Evolutionary conservation across 31 red algal species (phyloP).

Genomic region (Asparagopsis taxiformis): DNA sequence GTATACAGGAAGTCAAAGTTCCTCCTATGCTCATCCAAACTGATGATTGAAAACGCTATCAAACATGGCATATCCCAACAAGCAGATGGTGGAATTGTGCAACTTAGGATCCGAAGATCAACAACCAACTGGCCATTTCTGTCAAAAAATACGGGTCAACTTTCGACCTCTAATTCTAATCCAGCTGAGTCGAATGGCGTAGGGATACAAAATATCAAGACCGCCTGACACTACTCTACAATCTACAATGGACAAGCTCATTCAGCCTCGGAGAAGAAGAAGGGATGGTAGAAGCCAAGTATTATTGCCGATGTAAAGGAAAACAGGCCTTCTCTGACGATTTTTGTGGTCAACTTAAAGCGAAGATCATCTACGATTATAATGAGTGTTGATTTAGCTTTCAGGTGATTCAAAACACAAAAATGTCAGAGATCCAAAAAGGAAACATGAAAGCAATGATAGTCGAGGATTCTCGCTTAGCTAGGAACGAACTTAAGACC

Average conservation of each 20-base stretch:
- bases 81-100: background rate
- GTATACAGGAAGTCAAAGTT: background rate
- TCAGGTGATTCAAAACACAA: background rate
- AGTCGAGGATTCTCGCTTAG: slow-evolving; percentile 1
- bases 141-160: no score
- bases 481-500: background rate
- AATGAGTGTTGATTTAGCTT: background rate
- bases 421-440: background rate
- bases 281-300: no score
- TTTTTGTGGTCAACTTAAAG: background rate
- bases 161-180: no score
- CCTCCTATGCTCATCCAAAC: background rate
- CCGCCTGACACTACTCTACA: no score
- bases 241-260: no score
- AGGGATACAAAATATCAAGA: no score
- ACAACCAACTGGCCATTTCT: no score
- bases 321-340: background rate
- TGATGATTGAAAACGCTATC: slow-evolving; percentile 4
- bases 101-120: no score
- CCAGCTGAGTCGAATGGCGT: no score
- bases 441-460: background rate
- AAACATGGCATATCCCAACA: slow-evolving; percentile 2
- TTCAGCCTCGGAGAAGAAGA: no score
- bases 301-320: slow-evolving; percentile 1
- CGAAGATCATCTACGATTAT: background rate